phyloP scores from a whole-genome alignment of 2,329 filamentous ascomycete species.

The Neonectria magnoliae region DNA sequence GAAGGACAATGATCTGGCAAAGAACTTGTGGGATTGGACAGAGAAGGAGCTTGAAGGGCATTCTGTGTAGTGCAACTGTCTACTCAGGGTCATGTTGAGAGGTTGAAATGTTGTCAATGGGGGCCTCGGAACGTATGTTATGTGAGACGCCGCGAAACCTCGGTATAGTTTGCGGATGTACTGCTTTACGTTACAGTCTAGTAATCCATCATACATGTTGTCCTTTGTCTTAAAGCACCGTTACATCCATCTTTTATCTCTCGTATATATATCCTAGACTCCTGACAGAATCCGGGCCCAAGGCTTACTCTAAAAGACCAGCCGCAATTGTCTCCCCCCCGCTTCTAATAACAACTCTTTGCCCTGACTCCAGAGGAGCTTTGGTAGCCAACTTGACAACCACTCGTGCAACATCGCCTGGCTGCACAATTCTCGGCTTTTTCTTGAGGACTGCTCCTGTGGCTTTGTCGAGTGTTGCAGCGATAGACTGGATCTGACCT shows the following conservation, averaged over 20 bases:
- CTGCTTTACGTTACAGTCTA: not conserved
- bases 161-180: not conserved
- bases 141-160: no score
- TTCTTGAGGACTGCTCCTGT: constrained; percentile 82
- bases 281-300: not conserved
- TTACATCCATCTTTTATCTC: not conserved
- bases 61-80: not conserved
- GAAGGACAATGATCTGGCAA: constrained; percentile 42
- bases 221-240: not conserved
- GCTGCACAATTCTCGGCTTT: constrained; percentile 84
- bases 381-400: constrained; percentile 77
- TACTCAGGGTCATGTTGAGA: no score
- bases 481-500: constrained; percentile 76
- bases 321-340: constrained; percentile 88
- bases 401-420: constrained; percentile 80
- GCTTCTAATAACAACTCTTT: constrained; percentile 81
- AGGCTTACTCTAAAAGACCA: constrained; percentile 77
- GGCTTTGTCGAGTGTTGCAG: constrained; percentile 80
- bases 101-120: no score
- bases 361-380: constrained; percentile 82
- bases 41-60: constrained; percentile 42
- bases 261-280: not conserved
- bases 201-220: not conserved
- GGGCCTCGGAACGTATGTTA: no score
- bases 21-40: constrained; percentile 50